Base-by-base conservation (phyloP, 2,329 filamentous ascomycete genomes). In the Paracorniculantispora psalliotae region DNA sequence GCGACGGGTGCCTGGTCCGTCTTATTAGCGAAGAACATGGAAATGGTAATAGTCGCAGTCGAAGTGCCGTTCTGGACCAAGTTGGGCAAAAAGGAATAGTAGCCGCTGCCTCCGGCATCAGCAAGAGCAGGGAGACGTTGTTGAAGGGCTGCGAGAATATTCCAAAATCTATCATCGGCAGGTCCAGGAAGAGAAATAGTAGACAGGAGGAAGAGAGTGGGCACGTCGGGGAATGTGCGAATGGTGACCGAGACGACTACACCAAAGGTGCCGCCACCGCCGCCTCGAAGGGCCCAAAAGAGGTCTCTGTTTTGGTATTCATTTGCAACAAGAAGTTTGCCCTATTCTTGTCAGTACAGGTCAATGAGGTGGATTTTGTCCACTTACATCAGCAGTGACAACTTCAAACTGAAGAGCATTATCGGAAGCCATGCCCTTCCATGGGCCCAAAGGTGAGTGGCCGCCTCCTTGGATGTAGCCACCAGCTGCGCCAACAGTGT, bases 281-380 rank as follows among this genome's bases (percentile, higher is more conserved):
- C 77, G 15, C 77, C 77, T n/a, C 74, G 70, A 13, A 79, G 67
- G n/a, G 77, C 77, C 70, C 72, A 77, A 65, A 76, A 79, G 3
- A 79, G 67, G 59, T 76, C 75, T 0, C 67, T 61, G 59, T 78
- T 73, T 53, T 74, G 64, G 12, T 66, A 71, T 33, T 67, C 63
- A 53, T 73, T 74, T 1, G 70, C 73, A 1, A 62, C 65, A 3
- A 71, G 57, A 25, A 69, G 63, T 6, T 65, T 62, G 7, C 72
- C 67, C 63, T 69, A 50, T 25, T 12, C 1, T 4, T 44, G 46
- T 60, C 8, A 56, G 51, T 2, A 2, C 7, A 0, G 3, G n/a
- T 41, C 12, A 13, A 35, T 37, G 3, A 15, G 3, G 17, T n/a
- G 3, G 25, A 21, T 13, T 28, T 5, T 10, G n/a, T 10, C 19